A percentile compares a stretch with the other conserved stretches of the same genome.
These are phyloP conservation scores for Actinidia chinensis DNA, from an alignment of 179 eudicot genomes.

Conservation along the genomic window DNA sequence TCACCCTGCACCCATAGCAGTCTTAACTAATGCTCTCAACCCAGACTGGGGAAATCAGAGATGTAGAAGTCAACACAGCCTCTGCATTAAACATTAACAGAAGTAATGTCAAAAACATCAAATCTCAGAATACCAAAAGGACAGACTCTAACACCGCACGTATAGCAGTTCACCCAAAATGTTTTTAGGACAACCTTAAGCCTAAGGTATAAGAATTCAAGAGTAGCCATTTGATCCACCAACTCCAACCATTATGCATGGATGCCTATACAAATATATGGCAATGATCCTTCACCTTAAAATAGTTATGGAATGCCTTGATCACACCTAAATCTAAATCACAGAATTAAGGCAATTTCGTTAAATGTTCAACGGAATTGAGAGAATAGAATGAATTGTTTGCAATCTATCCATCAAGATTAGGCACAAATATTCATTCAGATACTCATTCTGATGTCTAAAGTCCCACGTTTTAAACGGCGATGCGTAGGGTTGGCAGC, in stretches of 20 bases:
- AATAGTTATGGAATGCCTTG: background rate
- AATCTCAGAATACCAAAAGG: too few species aligned
- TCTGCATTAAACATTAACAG: constrained; percentile 43
- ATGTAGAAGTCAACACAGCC: constrained; percentile 96
- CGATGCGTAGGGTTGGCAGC: constrained; percentile 86
- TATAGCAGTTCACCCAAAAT: background rate
- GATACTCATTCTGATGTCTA: constrained; percentile 61
- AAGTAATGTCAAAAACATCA: background rate
- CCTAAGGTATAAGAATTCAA: background rate
- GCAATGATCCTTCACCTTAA: background rate
- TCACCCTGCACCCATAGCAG: constrained; percentile 84
- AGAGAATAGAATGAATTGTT: background rate
- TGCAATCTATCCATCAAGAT: background rate
- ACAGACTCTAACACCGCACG: background rate
- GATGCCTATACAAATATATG: background rate
- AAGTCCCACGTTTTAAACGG: constrained; percentile 89
- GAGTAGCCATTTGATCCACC: constrained; percentile 13
- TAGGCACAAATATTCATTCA: background rate
- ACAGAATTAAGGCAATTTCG: background rate
- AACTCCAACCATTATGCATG: background rate
- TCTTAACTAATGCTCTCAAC: constrained; percentile 88
- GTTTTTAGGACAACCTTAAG: background rate
- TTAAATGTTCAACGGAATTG: background rate
- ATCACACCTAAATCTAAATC: background rate
- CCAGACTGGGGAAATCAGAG: constrained; percentile 98